A percentile compares a stretch with the other conserved stretches of the same genome.
phyloP scores from a whole-genome alignment of 2,329 filamentous ascomycete species.

The Talaromyces sp. region DNA sequence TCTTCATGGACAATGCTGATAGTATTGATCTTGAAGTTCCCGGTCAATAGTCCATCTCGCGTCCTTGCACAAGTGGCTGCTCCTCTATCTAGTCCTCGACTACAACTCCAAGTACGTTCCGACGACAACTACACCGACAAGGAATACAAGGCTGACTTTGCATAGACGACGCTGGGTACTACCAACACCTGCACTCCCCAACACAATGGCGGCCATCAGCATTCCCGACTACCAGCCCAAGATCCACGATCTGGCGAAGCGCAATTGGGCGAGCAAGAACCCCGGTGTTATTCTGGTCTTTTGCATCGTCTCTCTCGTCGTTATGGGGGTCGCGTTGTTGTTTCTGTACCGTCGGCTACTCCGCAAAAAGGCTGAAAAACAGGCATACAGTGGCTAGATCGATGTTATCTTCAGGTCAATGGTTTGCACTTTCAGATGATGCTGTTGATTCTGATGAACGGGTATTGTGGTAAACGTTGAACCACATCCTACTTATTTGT shows the following conservation, averaged over 20 bases:
- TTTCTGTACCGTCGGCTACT: conserved; percentile 46
- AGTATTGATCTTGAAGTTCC: not conserved
- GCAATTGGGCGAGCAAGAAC: conserved; percentile 56
- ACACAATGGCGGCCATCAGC: not conserved
- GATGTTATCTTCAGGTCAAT: not conserved
- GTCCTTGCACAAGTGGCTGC: conserved; percentile 10
- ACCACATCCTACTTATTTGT: not conserved
- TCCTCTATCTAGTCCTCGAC: conserved; percentile 8
- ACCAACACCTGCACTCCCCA: not conserved
- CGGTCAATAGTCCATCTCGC: conserved; percentile 3
- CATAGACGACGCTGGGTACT: conserved; percentile 3
- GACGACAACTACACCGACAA: too few relatives aligned
- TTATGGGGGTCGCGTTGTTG: conserved; percentile 46
- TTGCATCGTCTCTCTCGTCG: conserved; percentile 56
- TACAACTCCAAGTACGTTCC: conserved; percentile 3
- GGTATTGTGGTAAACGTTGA: not conserved
- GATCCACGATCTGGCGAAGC: conserved; percentile 6
- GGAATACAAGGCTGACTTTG: not conserved
- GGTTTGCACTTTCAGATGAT: not conserved
- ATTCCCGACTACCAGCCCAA: not conserved
- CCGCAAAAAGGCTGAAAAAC: conserved; percentile 23
- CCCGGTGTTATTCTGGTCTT: conserved; percentile 61
- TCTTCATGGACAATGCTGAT: not conserved
- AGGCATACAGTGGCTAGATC: conserved; percentile 13
- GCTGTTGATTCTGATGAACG: not conserved